Percentiles rank a stretch among this genome's conserved stretches.
phyloP scores from a whole-genome alignment of 495 filamentous ascomycete species.

The Rhypophila decipiens region DNA sequence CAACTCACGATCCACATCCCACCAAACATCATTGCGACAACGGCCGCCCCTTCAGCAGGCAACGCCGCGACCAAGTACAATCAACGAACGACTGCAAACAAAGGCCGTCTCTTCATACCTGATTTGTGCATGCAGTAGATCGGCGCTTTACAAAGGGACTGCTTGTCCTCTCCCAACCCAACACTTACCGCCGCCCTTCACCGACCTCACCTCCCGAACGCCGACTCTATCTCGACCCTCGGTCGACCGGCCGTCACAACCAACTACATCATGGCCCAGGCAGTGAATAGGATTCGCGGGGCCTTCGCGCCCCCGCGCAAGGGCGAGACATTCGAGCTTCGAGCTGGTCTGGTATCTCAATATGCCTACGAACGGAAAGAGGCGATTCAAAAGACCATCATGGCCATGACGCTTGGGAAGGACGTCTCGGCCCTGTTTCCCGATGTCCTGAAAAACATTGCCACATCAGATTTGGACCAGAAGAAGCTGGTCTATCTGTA shows the following conservation, averaged over 20 bases:
- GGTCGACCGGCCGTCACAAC: neutral
- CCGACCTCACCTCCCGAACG: neutral
- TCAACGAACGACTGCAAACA: neutral
- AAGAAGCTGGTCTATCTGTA: slow-evolving; percentile 99
- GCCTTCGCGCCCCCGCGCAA: slow-evolving; percentile 88
- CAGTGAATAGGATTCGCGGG: slow-evolving; percentile 91
- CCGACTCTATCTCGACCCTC: neutral
- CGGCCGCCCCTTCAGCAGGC: neutral
- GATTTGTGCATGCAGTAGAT: neutral
- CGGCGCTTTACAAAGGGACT: neutral
- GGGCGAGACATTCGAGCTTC: slow-evolving; percentile 97
- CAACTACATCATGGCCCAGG: slow-evolving; percentile 53
- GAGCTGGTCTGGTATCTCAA: slow-evolving; percentile 95
- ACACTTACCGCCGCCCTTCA: slow-evolving; percentile 13
- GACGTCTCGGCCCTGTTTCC: slow-evolving; percentile 97
- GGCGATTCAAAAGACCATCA: slow-evolving; percentile 98
- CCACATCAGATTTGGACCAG: slow-evolving; percentile 89
- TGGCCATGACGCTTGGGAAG: slow-evolving; percentile 98
- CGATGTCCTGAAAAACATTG: slow-evolving; percentile 98
- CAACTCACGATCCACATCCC: neutral
- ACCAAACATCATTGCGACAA: slow-evolving; percentile 10
- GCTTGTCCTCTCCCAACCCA: neutral
- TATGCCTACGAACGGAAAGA: slow-evolving; percentile 99
- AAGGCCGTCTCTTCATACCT: too few relatives aligned
- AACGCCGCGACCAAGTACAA: neutral